A percentile compares a stretch with the other conserved stretches of the same genome.
These are phyloP conservation scores for Aspergillus nanangensis DNA, from an alignment of 495 filamentous ascomycete genomes.

Conservation along the genomic window DNA sequence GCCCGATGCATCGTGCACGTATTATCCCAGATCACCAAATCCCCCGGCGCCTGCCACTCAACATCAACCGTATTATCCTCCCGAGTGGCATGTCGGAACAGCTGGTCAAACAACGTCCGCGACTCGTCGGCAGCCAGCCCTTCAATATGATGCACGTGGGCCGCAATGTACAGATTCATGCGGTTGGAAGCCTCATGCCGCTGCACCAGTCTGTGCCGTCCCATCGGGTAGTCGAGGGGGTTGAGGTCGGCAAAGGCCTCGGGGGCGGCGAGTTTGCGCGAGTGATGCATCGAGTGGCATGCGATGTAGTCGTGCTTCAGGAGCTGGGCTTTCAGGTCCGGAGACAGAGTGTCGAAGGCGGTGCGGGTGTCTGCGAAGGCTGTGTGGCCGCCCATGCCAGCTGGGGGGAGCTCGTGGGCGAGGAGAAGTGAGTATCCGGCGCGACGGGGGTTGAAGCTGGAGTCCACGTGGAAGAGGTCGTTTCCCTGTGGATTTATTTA, in stretches of 20 bases:
- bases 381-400: constrained; percentile 47
- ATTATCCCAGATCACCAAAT: constrained; percentile 61
- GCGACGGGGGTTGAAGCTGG: constrained; percentile 56
- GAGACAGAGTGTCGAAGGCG: constrained; percentile 47
- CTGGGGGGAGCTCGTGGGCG: constrained; percentile 47
- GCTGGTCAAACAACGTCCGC: constrained; percentile 31
- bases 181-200: constrained; percentile 48
- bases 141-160: constrained; percentile 55
- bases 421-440: constrained; percentile 51
- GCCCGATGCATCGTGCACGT: constrained; percentile 51
- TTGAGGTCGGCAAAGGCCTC: constrained; percentile 47
- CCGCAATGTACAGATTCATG: constrained; percentile 51
- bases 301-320: constrained; percentile 46
- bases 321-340: constrained; percentile 31
- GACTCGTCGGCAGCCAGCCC: constrained; percentile 30
- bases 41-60: constrained; percentile 42
- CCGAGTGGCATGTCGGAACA: constrained; percentile 47
- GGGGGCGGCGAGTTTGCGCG: constrained; percentile 48
- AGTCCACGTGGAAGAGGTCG: constrained; percentile 56
- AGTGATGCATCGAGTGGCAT: constrained; percentile 50
- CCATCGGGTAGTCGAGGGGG: constrained; percentile 35
- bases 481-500: too few species aligned
- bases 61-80: constrained; percentile 44
- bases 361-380: constrained; percentile 55
- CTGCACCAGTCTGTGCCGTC: constrained; percentile 47